Conservation (phyloP, 192 early-diverging fungal species). For the Podila epicladia region DNA sequence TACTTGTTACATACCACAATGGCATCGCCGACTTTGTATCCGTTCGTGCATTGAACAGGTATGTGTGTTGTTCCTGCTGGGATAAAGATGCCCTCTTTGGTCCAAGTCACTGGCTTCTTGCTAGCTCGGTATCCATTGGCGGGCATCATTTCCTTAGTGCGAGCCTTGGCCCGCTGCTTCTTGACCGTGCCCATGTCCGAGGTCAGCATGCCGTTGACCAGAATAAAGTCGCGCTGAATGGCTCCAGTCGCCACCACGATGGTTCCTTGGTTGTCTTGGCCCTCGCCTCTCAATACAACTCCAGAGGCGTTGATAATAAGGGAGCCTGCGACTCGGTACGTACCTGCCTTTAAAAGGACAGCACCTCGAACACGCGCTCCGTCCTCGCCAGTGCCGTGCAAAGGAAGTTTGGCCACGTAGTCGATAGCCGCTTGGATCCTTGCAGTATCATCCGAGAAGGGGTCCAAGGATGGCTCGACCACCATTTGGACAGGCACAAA, state of each 20-base stretch:
- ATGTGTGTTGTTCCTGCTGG: slow-evolving; percentile 23
- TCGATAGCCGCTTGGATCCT: slow-evolving; percentile 42
- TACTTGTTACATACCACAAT: slow-evolving; percentile 32
- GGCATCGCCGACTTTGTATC: slow-evolving; percentile 36
- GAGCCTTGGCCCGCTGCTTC: slow-evolving; percentile 30
- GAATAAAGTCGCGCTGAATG: slow-evolving; percentile 44
- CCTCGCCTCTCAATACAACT: slow-evolving; percentile 38
- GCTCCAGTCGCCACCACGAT: slow-evolving; percentile 36
- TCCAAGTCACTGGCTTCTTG: slow-evolving; percentile 33
- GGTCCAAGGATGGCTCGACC: slow-evolving; percentile 30
- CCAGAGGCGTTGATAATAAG: slow-evolving; percentile 37
- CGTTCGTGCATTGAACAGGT: slow-evolving; percentile 30
- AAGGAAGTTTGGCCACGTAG: slow-evolving; percentile 15
- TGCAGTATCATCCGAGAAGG: slow-evolving; percentile 23
- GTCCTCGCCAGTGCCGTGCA: slow-evolving; percentile 19
- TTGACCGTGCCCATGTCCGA: slow-evolving; percentile 35
- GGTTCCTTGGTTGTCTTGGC: slow-evolving; percentile 33
- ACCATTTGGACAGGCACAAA: slow-evolving; percentile 32
- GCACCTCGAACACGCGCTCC: slow-evolving; percentile 38
- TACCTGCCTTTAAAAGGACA: slow-evolving; percentile 36
- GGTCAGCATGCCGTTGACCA: slow-evolving; percentile 40
- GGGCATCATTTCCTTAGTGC: slow-evolving; percentile 44
- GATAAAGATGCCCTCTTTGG: slow-evolving; percentile 13
- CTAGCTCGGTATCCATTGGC: slow-evolving; percentile 40
- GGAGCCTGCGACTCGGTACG: slow-evolving; percentile 36